phyloP scores from a whole-genome alignment of 148 eudicot species.

The Vaccinium corymbosum region DNA sequence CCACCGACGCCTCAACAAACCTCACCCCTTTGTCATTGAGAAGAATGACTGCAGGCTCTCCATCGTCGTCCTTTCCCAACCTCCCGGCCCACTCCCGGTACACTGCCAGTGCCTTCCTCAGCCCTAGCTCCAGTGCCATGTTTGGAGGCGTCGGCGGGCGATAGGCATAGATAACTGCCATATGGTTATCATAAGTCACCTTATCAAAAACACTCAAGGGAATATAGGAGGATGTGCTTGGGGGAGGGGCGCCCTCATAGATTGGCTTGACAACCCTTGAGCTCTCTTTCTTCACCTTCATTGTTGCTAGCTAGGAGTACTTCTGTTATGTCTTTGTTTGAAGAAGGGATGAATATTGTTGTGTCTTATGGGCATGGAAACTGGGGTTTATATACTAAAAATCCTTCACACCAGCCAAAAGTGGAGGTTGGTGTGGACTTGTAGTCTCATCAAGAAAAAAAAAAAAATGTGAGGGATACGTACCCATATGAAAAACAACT shows the following conservation, averaged over 20 bases:
- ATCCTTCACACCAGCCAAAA: background rate
- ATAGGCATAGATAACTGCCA: constrained; percentile 37
- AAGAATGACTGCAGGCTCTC: constrained; percentile 12
- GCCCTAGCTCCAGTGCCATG: constrained; percentile 27
- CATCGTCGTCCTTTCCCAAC: constrained; percentile 20
- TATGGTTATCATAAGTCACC: constrained; percentile 25
- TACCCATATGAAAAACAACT: background rate
- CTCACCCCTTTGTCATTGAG: constrained; percentile 36
- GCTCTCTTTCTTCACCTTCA: constrained; percentile 32
- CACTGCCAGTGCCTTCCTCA: constrained; percentile 26
- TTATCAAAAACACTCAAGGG: constrained; percentile 40
- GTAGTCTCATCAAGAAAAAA: background rate
- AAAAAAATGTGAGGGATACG: background rate
- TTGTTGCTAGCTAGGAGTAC: background rate
- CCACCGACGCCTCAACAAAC: constrained; percentile 37
- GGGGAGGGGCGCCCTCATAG: constrained; percentile 23
- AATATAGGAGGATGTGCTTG: constrained; percentile 4
- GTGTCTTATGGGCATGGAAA: background rate
- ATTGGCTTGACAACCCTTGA: constrained; percentile 35
- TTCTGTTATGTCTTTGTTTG: background rate
- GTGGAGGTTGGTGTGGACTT: background rate
- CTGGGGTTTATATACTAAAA: constrained; percentile 9
- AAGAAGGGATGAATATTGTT: background rate
- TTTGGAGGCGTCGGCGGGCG: constrained; percentile 33
- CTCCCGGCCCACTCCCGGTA: constrained; percentile 38